A percentile compares a stretch with the other conserved stretches of the same genome.
phyloP scores from a whole-genome alignment of 1,284 basidiomycete species.

The Rhodofomes roseus region DNA sequence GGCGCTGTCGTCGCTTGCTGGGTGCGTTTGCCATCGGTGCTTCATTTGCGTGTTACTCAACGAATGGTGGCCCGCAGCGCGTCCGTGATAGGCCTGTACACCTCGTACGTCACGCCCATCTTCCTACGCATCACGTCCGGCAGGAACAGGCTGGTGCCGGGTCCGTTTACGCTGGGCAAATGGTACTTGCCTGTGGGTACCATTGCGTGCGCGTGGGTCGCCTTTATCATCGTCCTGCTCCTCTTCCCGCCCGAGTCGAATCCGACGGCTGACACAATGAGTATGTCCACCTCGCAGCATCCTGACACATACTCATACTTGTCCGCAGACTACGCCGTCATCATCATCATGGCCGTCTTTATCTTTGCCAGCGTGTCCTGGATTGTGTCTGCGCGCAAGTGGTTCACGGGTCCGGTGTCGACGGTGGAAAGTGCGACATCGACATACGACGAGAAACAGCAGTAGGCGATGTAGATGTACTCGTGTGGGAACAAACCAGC shows the following conservation, averaged over 20 bases:
- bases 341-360: constrained; percentile 62
- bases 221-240: constrained; percentile 57
- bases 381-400: constrained; percentile 62
- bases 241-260: constrained; percentile 51
- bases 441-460: constrained; percentile 18
- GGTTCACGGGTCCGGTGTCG: constrained; percentile 66
- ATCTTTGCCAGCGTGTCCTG: constrained; percentile 61
- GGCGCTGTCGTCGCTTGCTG: constrained; percentile 62
- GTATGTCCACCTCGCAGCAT: constrained; percentile 30
- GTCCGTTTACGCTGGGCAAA: constrained; percentile 56
- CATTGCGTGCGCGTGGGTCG: constrained; percentile 62
- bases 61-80: constrained; percentile 38
- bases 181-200: constrained; percentile 59
- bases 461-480: too few species aligned
- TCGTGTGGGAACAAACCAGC: too few species aligned
- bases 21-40: constrained; percentile 40
- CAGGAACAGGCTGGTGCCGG: constrained; percentile 49
- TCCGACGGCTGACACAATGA: constrained; percentile 50
- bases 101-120: constrained; percentile 65
- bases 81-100: constrained; percentile 67
- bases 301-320: background rate
- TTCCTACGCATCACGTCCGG: constrained; percentile 69
- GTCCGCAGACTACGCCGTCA: constrained; percentile 60
- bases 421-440: constrained; percentile 37
- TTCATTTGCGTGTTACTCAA: background rate